phyloP scores from a whole-genome alignment of 2,329 filamentous ascomycete species.

The Colletotrichum sp. region DNA sequence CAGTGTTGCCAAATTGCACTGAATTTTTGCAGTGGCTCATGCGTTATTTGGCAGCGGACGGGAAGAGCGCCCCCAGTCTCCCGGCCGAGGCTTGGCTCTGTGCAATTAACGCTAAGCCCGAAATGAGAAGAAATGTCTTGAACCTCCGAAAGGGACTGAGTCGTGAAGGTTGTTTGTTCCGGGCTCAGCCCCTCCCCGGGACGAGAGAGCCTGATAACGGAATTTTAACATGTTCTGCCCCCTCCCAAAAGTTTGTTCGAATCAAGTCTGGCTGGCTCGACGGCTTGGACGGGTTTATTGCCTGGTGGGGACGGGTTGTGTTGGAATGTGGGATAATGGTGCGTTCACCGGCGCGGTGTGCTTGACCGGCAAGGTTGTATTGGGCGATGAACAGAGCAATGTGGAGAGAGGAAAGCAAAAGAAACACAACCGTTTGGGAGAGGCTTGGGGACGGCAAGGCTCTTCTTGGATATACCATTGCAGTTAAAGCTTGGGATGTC shows the following conservation, averaged over 20 bases:
- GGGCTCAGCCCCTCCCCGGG: neutral
- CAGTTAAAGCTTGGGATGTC: neutral
- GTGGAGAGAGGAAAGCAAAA: neutral
- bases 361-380: neutral
- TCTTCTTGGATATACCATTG: neutral
- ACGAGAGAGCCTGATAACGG: neutral
- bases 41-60: neutral
- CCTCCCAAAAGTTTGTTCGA: neutral
- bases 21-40: neutral
- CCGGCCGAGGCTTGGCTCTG: neutral
- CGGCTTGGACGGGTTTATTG: neutral
- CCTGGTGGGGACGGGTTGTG: neutral
- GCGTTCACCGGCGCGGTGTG: neutral
- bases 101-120: neutral
- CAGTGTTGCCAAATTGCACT: neutral
- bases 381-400: neutral
- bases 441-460: neutral
- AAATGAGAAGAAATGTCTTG: neutral
- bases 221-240: neutral
- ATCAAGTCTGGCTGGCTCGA: neutral
- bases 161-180: conserved; percentile 10
- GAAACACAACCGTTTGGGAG: neutral
- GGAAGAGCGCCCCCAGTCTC: neutral
- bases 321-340: neutral
- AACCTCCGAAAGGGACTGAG: neutral